Conservation (phyloP, 805 yeast species). For the Schizosaccharomyces japonicus region DNA sequence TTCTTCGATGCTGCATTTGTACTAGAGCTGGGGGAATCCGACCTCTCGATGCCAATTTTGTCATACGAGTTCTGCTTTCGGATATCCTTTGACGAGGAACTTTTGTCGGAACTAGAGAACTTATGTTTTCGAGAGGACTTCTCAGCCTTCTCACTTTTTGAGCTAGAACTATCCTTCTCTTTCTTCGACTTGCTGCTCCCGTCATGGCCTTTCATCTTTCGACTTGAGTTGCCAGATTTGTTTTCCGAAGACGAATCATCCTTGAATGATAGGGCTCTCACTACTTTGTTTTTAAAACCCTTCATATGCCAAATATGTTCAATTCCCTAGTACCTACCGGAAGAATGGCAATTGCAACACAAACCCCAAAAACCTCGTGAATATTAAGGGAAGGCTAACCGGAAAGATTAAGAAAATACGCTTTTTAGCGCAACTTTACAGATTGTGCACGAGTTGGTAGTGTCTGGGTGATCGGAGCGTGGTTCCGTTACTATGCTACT, state of each 20-base stretch:
- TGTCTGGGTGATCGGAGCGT: no score
- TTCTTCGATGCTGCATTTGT: no score
- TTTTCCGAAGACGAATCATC: constrained; percentile 4
- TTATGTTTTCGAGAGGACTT: no score
- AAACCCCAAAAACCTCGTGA: background rate
- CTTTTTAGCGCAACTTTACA: background rate
- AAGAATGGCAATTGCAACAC: background rate
- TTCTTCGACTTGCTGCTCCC: background rate
- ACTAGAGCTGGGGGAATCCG: no score
- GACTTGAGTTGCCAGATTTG: background rate
- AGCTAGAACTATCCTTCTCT: background rate
- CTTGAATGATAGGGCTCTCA: constrained; percentile 4
- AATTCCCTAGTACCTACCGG: background rate
- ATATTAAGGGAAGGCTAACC: background rate
- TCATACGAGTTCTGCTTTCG: no score
- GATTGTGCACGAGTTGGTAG: no score
- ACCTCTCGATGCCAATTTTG: no score
- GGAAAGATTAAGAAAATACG: background rate
- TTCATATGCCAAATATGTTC: constrained; percentile 10
- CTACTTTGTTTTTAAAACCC: constrained; percentile 15
- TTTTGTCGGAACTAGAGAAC: no score
- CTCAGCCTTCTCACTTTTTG: background rate
- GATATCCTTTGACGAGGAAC: no score
- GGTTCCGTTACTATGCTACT: no score
- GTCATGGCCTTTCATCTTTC: background rate